Base-by-base conservation (phyloP, 495 filamentous ascomycete species). In the Xylaria scruposa region DNA sequence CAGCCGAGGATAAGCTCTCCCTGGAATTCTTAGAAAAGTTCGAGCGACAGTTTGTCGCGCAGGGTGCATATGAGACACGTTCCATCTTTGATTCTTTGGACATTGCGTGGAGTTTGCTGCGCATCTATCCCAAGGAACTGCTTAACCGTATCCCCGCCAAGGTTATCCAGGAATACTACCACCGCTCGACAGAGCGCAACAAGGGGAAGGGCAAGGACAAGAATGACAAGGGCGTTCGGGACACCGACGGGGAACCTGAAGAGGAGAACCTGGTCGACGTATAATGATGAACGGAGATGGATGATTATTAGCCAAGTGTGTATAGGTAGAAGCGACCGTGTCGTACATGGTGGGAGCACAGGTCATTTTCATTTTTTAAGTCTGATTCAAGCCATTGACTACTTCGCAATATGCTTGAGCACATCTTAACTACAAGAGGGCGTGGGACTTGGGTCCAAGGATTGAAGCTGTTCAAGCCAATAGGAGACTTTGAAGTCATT, bases 21-120 rank as follows among this genome's bases (percentile, higher is more conserved):
- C 88, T 99, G 12, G 96, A 99, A 82, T 99, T 99, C 87, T 86
- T 99, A 71, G 97, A 98, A 74, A 97, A 97, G 80, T 99, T 99
- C 81, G 96, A 99, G 85, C 88, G 91, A 66, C 90, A 88, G 54
- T 99, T 97, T 85, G 97, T 99, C 85, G 85, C 85, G 72, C 96
- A 99, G 83, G 91, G 92, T 51, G 84, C 96, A 47, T 99, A 99
- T 82, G 96, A 99, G 83, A 89, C 88, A 51, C 90, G 96, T 71
- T 91, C 86, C 60, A 97, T 98, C 78, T 93, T 86, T 81, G 96
- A 99, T 81, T 94, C 92, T 40, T 87, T 99, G 59, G 96, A 99
- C 79, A 90, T 95, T 75, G 97, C 96, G 72, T 99, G 96, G 96
- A 94, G 93, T 78, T 80, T 99, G 77, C 89, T 99, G 68, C 89